A percentile compares a stretch with the other conserved stretches of the same genome.
Conservation (phyloP, 192 early-diverging fungal species). For the Coemansia sp. region DNA sequence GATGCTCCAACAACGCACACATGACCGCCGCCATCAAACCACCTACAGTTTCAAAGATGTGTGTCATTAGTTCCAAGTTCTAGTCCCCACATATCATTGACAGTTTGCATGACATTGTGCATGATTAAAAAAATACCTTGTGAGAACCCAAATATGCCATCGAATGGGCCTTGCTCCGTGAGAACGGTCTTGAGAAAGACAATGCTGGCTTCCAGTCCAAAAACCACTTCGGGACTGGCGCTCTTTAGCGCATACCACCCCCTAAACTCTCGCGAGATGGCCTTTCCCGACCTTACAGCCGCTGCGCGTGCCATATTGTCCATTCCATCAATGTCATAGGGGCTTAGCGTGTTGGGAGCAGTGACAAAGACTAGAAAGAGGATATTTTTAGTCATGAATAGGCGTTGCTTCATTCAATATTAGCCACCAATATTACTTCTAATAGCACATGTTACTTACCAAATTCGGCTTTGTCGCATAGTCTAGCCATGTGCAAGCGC, state of each 20-base stretch:
- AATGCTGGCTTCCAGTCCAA: slow-evolving; percentile 38
- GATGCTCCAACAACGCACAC: slow-evolving; percentile 38
- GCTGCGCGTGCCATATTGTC: slow-evolving; percentile 42
- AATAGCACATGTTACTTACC: slow-evolving; percentile 22
- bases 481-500: slow-evolving; percentile 20
- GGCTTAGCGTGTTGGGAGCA: slow-evolving; percentile 42
- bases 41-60: slow-evolving; percentile 21
- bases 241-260: slow-evolving; percentile 48
- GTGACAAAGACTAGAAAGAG: slow-evolving; percentile 42
- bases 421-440: not conserved
- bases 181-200: slow-evolving; percentile 30
- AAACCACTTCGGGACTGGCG: slow-evolving; percentile 33
- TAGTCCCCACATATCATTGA: no score
- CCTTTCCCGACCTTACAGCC: slow-evolving; percentile 19
- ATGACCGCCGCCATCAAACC: slow-evolving; percentile 46
- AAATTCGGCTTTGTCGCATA: slow-evolving; percentile 42
- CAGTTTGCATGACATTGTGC: no score
- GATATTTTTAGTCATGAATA: slow-evolving; percentile 5
- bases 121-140: slow-evolving; percentile 28
- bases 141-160: slow-evolving; percentile 53
- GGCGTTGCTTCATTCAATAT: not conserved
- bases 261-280: slow-evolving; percentile 21
- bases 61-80: not conserved
- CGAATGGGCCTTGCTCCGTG: slow-evolving; percentile 47
- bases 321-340: slow-evolving; percentile 44